Evolutionary conservation across 1,139 yeast genomes (phyloP).

Genomic region (Candida sp.): DNA sequence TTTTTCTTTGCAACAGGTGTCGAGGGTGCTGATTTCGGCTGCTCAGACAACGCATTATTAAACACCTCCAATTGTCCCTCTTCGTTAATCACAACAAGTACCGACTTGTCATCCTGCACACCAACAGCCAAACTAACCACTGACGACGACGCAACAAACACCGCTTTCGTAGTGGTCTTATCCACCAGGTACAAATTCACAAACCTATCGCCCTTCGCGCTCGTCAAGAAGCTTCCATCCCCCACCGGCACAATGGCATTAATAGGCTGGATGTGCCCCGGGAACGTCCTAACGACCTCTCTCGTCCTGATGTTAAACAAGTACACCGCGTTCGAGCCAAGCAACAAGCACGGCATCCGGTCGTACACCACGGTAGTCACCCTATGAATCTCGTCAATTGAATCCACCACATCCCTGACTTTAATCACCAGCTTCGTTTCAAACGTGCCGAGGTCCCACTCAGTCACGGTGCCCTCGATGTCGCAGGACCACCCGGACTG

Average conservation of each 20-base stretch:
- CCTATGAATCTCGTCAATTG: conserved; percentile 35
- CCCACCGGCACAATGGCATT: conserved; percentile 45
- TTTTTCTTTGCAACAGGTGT: conserved; percentile 25
- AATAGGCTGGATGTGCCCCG: conserved; percentile 77
- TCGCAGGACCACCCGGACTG: conserved; percentile 68
- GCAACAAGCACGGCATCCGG: conserved; percentile 50
- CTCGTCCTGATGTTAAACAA: conserved; percentile 47
- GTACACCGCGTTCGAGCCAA: conserved; percentile 68
- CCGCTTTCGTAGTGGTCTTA: conserved; percentile 45
- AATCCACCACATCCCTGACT: conserved; percentile 40
- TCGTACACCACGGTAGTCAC: conserved; percentile 38
- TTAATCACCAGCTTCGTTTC: conserved; percentile 34
- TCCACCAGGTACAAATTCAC: conserved; percentile 67
- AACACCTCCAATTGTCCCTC: conserved; percentile 73
- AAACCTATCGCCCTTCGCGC: conserved; percentile 80
- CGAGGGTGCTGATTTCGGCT: conserved; percentile 16
- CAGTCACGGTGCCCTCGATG: conserved; percentile 59
- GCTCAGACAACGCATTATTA: conserved; percentile 48
- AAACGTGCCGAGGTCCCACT: conserved; percentile 62
- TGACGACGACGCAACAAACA: conserved; percentile 71
- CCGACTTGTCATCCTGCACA: conserved; percentile 35
- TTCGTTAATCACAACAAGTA: conserved; percentile 65
- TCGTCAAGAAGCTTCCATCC: conserved; percentile 56
- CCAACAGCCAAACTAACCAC: conserved; percentile 49
- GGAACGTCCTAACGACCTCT: conserved; percentile 52